Evolutionary conservation across 148 eudicot species (phyloP).

Genomic region (Dysphania ambrosioides): DNA sequence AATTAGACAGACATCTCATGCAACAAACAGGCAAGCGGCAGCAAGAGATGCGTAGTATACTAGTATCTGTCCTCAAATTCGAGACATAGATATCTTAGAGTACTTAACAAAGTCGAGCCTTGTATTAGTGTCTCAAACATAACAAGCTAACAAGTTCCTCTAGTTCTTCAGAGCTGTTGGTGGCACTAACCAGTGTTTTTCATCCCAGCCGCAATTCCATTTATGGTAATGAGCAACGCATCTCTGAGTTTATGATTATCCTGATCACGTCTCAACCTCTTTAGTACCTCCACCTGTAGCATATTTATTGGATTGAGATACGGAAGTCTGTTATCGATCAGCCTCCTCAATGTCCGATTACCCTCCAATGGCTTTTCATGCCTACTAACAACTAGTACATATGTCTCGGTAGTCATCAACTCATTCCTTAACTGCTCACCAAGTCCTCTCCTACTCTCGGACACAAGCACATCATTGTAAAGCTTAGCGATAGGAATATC

Average conservation of each 20-base stretch:
- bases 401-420: slow-evolving; percentile 55
- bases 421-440: slow-evolving; percentile 61
- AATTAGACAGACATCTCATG: background rate
- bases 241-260: slow-evolving; percentile 71
- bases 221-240: slow-evolving; percentile 78
- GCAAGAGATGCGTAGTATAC: background rate
- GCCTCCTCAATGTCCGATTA: slow-evolving; percentile 55
- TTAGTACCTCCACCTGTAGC: slow-evolving; percentile 85
- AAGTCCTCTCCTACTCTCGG: slow-evolving; percentile 48
- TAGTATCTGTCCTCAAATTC: background rate
- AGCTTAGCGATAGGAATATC: slow-evolving; percentile 70
- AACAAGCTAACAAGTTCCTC: background rate
- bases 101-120: background rate
- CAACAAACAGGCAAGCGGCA: background rate
- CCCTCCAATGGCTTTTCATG: slow-evolving; percentile 68
- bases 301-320: slow-evolving; percentile 75
- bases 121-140: background rate
- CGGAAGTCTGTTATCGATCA: slow-evolving; percentile 81
- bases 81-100: background rate
- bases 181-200: slow-evolving; percentile 71
- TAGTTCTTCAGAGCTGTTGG: background rate
- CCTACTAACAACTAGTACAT: slow-evolving; percentile 57
- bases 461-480: slow-evolving; percentile 70
- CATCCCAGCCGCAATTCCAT: slow-evolving; percentile 97
- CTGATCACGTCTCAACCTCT: slow-evolving; percentile 63